These are phyloP conservation scores for Bisporella sp. DNA, from an alignment of 2,329 filamentous ascomycete genomes.

Conservation along the genomic window DNA sequence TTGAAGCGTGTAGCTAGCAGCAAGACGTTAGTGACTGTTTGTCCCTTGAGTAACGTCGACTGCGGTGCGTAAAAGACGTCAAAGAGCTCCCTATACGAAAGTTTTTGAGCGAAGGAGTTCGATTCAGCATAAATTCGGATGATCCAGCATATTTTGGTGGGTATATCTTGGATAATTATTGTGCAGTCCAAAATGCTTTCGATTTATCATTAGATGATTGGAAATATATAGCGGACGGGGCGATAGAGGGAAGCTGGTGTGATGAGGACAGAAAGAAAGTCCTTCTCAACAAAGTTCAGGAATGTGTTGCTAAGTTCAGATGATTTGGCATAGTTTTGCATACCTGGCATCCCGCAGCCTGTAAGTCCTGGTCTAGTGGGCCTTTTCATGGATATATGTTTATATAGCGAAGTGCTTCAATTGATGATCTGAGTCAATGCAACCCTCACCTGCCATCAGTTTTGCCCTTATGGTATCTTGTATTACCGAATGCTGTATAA, in stretches of 20 bases:
- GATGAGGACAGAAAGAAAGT: slow-evolving; percentile 52
- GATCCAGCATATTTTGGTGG: slow-evolving; percentile 57
- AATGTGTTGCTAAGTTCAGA: slow-evolving; percentile 24
- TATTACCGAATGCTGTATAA: too few relatives aligned
- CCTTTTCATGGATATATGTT: too few relatives aligned
- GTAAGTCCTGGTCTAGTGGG: too few relatives aligned
- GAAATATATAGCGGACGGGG: slow-evolving; percentile 53
- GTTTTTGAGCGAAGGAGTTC: slow-evolving; percentile 37
- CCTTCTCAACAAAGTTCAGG: slow-evolving; percentile 41
- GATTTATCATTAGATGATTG: slow-evolving; percentile 56
- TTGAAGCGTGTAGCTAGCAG: slow-evolving; percentile 50
- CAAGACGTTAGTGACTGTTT: slow-evolving; percentile 60
- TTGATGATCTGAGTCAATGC: too few relatives aligned
- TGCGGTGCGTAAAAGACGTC: slow-evolving; percentile 37
- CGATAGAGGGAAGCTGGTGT: slow-evolving; percentile 66
- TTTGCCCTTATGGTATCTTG: too few relatives aligned
- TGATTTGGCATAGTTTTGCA: not conserved
- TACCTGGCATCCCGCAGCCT: too few relatives aligned
- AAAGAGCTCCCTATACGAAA: slow-evolving; percentile 37
- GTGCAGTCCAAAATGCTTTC: slow-evolving; percentile 68
- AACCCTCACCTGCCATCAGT: too few relatives aligned
- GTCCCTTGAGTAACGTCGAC: slow-evolving; percentile 66
- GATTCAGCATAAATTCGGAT: slow-evolving; percentile 40
- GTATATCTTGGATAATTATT: slow-evolving; percentile 70
- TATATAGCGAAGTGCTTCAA: too few relatives aligned